Conservation (phyloP, 2,329 filamentous ascomycete species). For the Trichoderma hamatum region DNA sequence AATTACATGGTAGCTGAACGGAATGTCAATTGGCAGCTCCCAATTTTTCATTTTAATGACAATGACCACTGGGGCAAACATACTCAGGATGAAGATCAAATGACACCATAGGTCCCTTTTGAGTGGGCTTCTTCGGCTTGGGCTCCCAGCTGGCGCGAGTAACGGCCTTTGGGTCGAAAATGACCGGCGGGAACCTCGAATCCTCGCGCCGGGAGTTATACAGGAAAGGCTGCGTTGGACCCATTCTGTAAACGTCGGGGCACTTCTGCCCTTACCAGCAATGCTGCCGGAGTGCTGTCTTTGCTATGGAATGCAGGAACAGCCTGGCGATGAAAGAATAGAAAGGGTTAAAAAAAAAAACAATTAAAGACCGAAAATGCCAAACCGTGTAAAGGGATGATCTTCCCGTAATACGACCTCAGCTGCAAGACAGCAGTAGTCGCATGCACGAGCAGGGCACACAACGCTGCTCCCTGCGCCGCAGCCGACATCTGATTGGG, state of each 20-base stretch:
- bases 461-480: conserved; percentile 3
- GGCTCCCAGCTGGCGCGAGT: conserved; percentile 77
- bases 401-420: conserved; percentile 1
- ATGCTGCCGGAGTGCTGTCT: background rate
- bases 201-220: conserved; percentile 63
- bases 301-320: conserved; percentile 10
- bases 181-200: conserved; percentile 55
- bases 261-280: conserved; percentile 18
- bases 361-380: background rate
- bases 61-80: conserved; percentile 38
- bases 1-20: conserved; percentile 60
- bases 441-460: background rate
- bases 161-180: conserved; percentile 86
- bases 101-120: conserved; percentile 74
- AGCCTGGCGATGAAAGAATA: background rate
- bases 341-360: background rate
- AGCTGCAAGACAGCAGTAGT: background rate
- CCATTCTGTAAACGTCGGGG: conserved; percentile 31
- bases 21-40: conserved; percentile 24
- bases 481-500: conserved; percentile 9
- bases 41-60: background rate
- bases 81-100: conserved; percentile 90
- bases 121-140: conserved; percentile 63
- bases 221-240: conserved; percentile 63
- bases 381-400: conserved; percentile 12